Conservation (phyloP, 2,329 filamentous ascomycete species). For the Phaeophleospora eucalypticola region DNA sequence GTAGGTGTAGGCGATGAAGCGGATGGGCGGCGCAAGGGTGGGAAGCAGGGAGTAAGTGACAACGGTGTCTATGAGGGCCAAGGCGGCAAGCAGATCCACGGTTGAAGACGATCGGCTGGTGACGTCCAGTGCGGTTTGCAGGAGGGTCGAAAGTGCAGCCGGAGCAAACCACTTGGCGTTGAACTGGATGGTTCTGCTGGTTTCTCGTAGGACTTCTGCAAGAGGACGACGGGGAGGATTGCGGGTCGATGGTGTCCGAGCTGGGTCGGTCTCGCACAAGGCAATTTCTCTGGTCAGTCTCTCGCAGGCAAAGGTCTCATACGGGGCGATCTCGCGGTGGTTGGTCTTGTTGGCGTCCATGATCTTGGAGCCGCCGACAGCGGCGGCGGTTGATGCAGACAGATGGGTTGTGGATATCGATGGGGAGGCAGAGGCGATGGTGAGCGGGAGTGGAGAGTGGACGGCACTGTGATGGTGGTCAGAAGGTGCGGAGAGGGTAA, state of each 20-base stretch:
- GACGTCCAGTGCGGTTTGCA: constrained; percentile 24
- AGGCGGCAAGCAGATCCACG: constrained; percentile 25
- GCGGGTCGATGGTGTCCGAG: constrained; percentile 2
- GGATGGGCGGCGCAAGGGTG: constrained; percentile 18
- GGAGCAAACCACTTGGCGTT: constrained; percentile 33
- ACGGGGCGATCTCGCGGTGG: constrained; percentile 23
- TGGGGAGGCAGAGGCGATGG: not conserved
- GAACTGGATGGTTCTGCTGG: constrained; percentile 24
- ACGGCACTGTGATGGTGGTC: constrained; percentile 2
- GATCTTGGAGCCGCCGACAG: not conserved
- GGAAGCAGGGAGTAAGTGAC: constrained; percentile 28
- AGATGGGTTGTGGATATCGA: not conserved
- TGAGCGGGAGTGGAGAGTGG: not conserved
- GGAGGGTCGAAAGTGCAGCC: constrained; percentile 18
- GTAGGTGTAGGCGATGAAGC: constrained; percentile 30
- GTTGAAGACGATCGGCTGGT: constrained; percentile 28
- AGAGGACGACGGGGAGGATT: constrained; percentile 9
- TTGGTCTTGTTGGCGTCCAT: constrained; percentile 7
- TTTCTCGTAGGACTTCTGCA: constrained; percentile 20
- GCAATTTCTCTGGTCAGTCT: constrained; percentile 20
- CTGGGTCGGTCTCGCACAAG: constrained; percentile 2
- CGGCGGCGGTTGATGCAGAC: not conserved
- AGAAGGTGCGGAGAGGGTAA: constrained; percentile 1
- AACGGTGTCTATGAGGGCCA: constrained; percentile 30
- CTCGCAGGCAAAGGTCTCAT: constrained; percentile 26